Evolutionary conservation across 2,329 filamentous ascomycete genomes (phyloP).

Genomic region (Lasiodiplodia gonubiensis): DNA sequence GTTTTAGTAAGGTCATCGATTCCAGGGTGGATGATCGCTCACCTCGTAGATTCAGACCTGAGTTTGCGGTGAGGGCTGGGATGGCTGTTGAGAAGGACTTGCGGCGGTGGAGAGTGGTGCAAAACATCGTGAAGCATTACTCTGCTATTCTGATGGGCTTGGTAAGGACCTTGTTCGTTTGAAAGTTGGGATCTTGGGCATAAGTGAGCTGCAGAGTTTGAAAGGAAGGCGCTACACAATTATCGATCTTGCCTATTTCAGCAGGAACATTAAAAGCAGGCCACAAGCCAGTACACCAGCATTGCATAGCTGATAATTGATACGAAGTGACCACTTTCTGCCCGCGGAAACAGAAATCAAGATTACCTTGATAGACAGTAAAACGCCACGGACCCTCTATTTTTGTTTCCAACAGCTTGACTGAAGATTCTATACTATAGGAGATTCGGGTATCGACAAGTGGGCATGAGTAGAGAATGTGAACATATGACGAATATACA

Average conservation of each 20-base stretch:
- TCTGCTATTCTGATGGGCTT: background rate
- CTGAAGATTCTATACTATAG: background rate
- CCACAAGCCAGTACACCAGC: no score
- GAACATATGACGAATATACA: background rate
- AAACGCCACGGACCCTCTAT: constrained; percentile 2
- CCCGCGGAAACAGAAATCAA: background rate
- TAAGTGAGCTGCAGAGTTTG: background rate
- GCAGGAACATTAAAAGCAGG: background rate
- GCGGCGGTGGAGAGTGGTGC: constrained; percentile 47
- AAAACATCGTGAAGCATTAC: constrained; percentile 43
- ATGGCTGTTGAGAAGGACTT: constrained; percentile 47
- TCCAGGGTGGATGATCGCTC: background rate
- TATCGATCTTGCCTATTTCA: background rate
- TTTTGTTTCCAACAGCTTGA: background rate
- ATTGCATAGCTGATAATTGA: background rate
- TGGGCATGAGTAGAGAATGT: constrained; percentile 5
- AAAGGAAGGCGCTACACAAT: background rate
- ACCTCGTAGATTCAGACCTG: constrained; percentile 41
- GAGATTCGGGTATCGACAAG: constrained; percentile 23
- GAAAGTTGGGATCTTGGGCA: background rate
- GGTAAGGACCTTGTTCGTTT: background rate
- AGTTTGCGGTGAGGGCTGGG: constrained; percentile 39
- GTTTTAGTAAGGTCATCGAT: background rate
- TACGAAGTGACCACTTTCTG: background rate
- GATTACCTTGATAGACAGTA: background rate